Conservation (phyloP, 2,329 filamentous ascomycete genomes). For the Colletotrichum theobromicola region DNA sequence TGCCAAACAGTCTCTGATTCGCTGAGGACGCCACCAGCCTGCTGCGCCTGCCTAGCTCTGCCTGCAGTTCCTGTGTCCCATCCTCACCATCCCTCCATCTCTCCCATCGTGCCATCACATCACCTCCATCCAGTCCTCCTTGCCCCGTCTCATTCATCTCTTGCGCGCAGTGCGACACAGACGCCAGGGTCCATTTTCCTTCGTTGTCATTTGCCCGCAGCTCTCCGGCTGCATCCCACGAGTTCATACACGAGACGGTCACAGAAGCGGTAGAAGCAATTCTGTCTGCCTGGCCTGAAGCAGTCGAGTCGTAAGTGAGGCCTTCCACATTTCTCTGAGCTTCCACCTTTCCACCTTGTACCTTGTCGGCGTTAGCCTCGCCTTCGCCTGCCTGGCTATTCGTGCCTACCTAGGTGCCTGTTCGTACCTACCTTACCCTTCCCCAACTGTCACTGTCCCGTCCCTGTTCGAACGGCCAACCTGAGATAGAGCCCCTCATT, state of each 20-base stretch:
- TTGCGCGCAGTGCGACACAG: constrained; percentile 1
- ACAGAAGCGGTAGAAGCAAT: not conserved
- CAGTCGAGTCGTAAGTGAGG: not conserved
- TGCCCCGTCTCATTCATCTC: not conserved
- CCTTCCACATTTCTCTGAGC: not conserved
- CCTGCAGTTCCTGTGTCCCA: not conserved
- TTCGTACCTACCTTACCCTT: not conserved
- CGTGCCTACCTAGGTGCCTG: no score
- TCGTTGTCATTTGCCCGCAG: not conserved
- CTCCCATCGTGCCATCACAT: not conserved
- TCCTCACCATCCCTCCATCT: not conserved
- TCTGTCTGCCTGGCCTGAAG: not conserved
- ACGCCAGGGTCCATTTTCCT: not conserved
- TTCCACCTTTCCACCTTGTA: not conserved
- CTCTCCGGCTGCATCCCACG: not conserved
- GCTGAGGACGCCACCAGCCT: not conserved
- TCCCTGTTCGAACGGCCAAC: not conserved
- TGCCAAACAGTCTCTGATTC: not conserved
- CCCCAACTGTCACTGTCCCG: not conserved
- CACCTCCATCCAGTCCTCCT: not conserved
- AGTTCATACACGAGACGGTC: not conserved
- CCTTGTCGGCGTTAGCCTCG: not conserved
- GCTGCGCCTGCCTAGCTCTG: not conserved
- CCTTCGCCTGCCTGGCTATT: not conserved
- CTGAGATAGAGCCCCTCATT: constrained; percentile 6